Base-by-base conservation (phyloP, 345 rosid genomes). In the Isatis tinctoria region DNA sequence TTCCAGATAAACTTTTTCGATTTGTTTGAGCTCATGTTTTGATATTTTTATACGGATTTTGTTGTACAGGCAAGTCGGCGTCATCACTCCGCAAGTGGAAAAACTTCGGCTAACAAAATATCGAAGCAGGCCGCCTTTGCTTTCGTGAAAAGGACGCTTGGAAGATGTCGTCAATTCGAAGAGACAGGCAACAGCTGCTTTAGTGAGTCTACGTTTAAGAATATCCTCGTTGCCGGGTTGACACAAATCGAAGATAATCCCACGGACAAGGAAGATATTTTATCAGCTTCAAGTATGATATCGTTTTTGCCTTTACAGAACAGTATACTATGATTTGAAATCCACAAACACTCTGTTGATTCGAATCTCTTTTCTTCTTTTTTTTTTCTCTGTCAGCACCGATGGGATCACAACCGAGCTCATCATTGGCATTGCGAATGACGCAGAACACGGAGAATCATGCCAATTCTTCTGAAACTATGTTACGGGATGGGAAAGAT, bases 101-200 rank as follows among this genome's bases (percentile, higher is more conserved):
- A 90, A 86, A 85, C 87, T 78, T 85, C 94, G 69, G 80, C 77
- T 78, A 88, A 74, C 84, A 95, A 89, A 82, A 77, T 85, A 82
- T 89, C 93, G 60, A 92, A 87, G 84, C 97, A 92, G 72, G 89
- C 98, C 76, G 90, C 97, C 22, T 67, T 85, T 53, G 86, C 94
- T 67, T 87, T 90, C 76, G 87, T 89, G 64, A 95, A 84, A 75
- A 85, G 87, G 56, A 89, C 97, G 8, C 81, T 95, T 67, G 89
- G 84, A 59, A 78, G 83, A 65, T 90, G 85, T 78, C 90, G 79
- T 73, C 80, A 82, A 77, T 95, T 80, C 80, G 96, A 95, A 83
- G 88, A 85, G 59, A 82, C 89, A 4, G 98, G 98, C 62, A 86
- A 80, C 74, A 86, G 98, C 81, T 90, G 96, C 83, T 95, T 95